These are phyloP conservation scores for Pythium volutum DNA, from an alignment of 352 stramenopile genomes.

Conservation along the genomic window DNA sequence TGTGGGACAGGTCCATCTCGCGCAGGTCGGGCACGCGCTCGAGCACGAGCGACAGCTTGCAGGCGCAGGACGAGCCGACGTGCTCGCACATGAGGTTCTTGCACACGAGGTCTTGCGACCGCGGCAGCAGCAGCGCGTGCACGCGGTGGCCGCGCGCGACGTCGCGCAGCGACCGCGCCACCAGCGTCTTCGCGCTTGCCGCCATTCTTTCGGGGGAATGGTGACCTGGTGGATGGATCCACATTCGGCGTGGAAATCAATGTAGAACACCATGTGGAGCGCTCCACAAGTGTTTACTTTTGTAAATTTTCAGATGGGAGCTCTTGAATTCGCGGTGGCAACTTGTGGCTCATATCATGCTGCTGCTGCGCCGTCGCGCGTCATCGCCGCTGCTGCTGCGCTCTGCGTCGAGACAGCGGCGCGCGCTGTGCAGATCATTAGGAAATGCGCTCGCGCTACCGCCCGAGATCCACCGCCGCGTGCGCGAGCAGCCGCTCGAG, in stretches of 20 bases:
- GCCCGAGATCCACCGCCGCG: slow-evolving; percentile 43
- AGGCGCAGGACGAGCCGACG: slow-evolving; percentile 82
- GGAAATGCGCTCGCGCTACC: slow-evolving; percentile 29
- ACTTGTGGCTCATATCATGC: slow-evolving; percentile 7
- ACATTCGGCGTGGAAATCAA: neutral
- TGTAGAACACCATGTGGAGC: slow-evolving; percentile 11
- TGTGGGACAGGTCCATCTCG: slow-evolving; percentile 70
- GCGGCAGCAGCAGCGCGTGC: slow-evolving; percentile 59
- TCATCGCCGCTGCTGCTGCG: neutral
- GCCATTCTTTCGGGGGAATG: neutral
- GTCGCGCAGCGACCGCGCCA: slow-evolving; percentile 56
- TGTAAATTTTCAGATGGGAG: neutral
- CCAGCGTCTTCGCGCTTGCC: slow-evolving; percentile 1
- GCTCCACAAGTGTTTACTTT: neutral
- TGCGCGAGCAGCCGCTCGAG: slow-evolving; percentile 61
- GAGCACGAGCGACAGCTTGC: slow-evolving; percentile 74
- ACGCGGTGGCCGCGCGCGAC: slow-evolving; percentile 58
- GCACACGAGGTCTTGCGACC: slow-evolving; percentile 86
- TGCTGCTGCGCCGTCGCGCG: slow-evolving; percentile 17
- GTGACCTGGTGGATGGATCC: neutral
- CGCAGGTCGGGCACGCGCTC: slow-evolving; percentile 66
- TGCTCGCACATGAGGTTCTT: slow-evolving; percentile 92
- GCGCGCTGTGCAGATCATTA: neutral
- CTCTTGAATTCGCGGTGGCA: slow-evolving; percentile 6
- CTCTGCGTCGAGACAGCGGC: slow-evolving; percentile 12